phyloP scores from a whole-genome alignment of 129 eudicot genomes.

The Logfia minima region DNA sequence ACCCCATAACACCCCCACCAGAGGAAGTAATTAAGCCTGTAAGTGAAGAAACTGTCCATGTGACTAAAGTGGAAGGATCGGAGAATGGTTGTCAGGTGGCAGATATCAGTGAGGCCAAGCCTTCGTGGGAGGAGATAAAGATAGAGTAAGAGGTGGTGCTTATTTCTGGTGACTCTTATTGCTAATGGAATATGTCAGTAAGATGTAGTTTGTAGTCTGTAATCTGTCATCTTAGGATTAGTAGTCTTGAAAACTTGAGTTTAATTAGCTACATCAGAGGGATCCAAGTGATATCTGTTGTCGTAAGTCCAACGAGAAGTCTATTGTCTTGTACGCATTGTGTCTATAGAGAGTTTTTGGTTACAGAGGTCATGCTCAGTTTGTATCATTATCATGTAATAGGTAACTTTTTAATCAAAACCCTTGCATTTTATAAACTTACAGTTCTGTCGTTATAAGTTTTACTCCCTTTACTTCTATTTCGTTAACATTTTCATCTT shows the following conservation, averaged over 20 bases:
- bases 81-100: conserved; percentile 39
- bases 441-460: neutral
- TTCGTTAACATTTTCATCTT: neutral
- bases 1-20: conserved; percentile 30
- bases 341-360: conserved; percentile 37
- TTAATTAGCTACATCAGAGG: conserved; percentile 22
- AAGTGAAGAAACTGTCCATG: conserved; percentile 29
- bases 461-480: neutral
- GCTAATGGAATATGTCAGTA: conserved; percentile 24
- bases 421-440: conserved; percentile 5
- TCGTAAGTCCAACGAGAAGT: neutral
- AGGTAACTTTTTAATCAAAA: conserved; percentile 20
- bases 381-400: conserved; percentile 37
- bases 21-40: conserved; percentile 29
- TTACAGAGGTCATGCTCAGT: conserved; percentile 35
- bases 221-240: conserved; percentile 38
- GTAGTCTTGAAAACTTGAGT: conserved; percentile 31
- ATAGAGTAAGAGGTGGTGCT: conserved; percentile 35
- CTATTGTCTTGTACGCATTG: conserved; percentile 12
- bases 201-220: conserved; percentile 18
- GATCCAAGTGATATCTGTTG: conserved; percentile 24
- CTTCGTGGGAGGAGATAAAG: conserved; percentile 39
- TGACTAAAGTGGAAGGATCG: conserved; percentile 21
- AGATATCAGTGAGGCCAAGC: conserved; percentile 35
- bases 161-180: conserved; percentile 33